Evolutionary conservation across 1,139 yeast species (phyloP).

Genomic region (Yamadazyma dendronema): DNA sequence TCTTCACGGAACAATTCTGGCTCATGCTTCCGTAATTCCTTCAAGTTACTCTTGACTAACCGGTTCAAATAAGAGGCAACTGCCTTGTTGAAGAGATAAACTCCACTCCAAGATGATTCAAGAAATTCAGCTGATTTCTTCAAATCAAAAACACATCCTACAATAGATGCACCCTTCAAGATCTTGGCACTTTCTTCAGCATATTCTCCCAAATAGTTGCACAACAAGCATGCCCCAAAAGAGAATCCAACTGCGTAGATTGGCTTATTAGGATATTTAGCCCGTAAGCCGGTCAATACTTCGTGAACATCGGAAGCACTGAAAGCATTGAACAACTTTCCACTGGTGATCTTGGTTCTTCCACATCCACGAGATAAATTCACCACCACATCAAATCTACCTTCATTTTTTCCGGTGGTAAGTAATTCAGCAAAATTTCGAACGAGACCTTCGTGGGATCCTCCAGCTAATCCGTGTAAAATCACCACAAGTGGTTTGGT

Average conservation of each 20-base stretch:
- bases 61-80: constrained; percentile 66
- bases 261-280: constrained; percentile 66
- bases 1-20: constrained; percentile 34
- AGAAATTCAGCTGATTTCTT: constrained; percentile 53
- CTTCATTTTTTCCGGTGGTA: constrained; percentile 20
- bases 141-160: constrained; percentile 88
- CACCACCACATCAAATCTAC: constrained; percentile 62
- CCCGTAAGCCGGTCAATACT: constrained; percentile 51
- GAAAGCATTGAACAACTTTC: constrained; percentile 69
- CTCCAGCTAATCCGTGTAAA: constrained; percentile 88
- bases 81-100: constrained; percentile 58
- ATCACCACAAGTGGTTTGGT: constrained; percentile 64
- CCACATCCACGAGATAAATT: constrained; percentile 87
- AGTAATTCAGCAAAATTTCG: constrained; percentile 55
- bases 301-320: constrained; percentile 73
- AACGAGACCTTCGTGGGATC: constrained; percentile 85
- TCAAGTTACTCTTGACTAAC: constrained; percentile 60
- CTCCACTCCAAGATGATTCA: constrained; percentile 56
- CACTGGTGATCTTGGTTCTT: constrained; percentile 73
- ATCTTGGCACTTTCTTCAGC: constrained; percentile 30
- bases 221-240: constrained; percentile 79
- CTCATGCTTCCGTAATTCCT: constrained; percentile 42
- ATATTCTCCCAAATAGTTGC: constrained; percentile 78
- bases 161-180: constrained; percentile 62
- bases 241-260: constrained; percentile 81